Evolutionary conservation across 768 basidiomycete species (phyloP).

Genomic region (Asterophora parasitica): DNA sequence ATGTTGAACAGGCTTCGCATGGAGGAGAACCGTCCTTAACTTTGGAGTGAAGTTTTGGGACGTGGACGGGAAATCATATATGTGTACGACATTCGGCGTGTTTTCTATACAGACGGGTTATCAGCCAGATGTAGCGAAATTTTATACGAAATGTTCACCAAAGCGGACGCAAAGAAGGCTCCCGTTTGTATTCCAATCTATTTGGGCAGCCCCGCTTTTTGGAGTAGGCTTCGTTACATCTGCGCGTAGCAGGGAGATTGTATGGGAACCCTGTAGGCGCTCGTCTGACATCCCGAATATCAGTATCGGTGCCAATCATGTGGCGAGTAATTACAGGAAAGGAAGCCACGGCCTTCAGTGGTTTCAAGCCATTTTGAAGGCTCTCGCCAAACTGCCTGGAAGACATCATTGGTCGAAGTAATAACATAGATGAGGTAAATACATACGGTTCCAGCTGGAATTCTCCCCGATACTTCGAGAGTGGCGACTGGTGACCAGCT

Average conservation of each 20-base stretch:
- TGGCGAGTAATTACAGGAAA: slow-evolving; percentile 58
- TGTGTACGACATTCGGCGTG: slow-evolving; percentile 56
- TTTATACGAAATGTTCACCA: slow-evolving; percentile 37
- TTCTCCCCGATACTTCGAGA: slow-evolving; percentile 56
- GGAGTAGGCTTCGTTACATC: slow-evolving; percentile 62
- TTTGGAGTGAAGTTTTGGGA: slow-evolving; percentile 53
- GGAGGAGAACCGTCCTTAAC: slow-evolving; percentile 63
- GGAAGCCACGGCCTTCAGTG: slow-evolving; percentile 80
- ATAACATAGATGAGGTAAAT: background rate
- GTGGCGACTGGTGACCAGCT: slow-evolving; percentile 68
- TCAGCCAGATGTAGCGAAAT: background rate
- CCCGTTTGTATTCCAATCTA: slow-evolving; percentile 81
- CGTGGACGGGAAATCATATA: slow-evolving; percentile 68
- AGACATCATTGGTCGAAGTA: background rate
- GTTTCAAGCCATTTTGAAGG: slow-evolving; percentile 80
- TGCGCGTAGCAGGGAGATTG: slow-evolving; percentile 42
- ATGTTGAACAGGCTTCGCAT: slow-evolving; percentile 55
- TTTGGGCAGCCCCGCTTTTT: slow-evolving; percentile 62
- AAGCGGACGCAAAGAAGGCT: slow-evolving; percentile 69
- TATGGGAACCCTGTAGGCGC: slow-evolving; percentile 51
- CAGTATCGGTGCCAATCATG: background rate
- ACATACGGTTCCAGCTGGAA: slow-evolving; percentile 55
- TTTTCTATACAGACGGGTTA: slow-evolving; percentile 39
- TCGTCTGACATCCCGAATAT: slow-evolving; percentile 45
- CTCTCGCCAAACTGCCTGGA: slow-evolving; percentile 80